These are phyloP conservation scores for Sordaria brevicollis DNA, from an alignment of 495 filamentous ascomycete genomes.

Conservation along the genomic window DNA sequence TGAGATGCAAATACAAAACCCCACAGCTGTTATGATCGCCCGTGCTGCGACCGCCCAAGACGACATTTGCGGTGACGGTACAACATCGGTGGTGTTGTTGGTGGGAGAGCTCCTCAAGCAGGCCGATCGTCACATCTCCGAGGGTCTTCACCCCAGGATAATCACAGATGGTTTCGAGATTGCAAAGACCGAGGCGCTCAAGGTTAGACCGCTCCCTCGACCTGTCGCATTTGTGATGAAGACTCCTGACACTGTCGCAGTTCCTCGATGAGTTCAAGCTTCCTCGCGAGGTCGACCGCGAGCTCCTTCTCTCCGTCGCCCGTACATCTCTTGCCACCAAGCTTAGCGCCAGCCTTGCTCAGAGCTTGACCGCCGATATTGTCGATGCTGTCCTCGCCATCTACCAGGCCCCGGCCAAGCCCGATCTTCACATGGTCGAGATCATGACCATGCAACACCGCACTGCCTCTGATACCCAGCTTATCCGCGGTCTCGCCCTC, in stretches of 20 bases:
- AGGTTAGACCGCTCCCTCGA: slow-evolving; percentile 47
- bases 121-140: slow-evolving; percentile 85
- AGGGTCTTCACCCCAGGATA: slow-evolving; percentile 89
- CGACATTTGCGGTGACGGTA: slow-evolving; percentile 96
- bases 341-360: slow-evolving; percentile 74
- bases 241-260: slow-evolving; percentile 34
- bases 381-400: slow-evolving; percentile 94
- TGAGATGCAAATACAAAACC: slow-evolving; percentile 95
- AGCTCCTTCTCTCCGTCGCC: slow-evolving; percentile 87
- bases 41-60: slow-evolving; percentile 95
- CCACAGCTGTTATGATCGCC: slow-evolving; percentile 96
- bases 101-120: slow-evolving; percentile 98
- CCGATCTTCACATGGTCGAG: slow-evolving; percentile 97
- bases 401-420: slow-evolving; percentile 79
- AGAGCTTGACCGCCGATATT: slow-evolving; percentile 85
- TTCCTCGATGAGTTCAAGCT: slow-evolving; percentile 95
- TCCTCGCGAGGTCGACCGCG: slow-evolving; percentile 73
- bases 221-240: neutral
- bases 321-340: slow-evolving; percentile 94
- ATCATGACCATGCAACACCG: slow-evolving; percentile 99
- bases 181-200: slow-evolving; percentile 84
- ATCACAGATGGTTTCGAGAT: slow-evolving; percentile 98
- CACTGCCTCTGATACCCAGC: slow-evolving; percentile 86
- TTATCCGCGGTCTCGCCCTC: slow-evolving; percentile 85
- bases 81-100: slow-evolving; percentile 88